Conservation (phyloP, 768 basidiomycete genomes). For the Trametes cinnabarina region DNA sequence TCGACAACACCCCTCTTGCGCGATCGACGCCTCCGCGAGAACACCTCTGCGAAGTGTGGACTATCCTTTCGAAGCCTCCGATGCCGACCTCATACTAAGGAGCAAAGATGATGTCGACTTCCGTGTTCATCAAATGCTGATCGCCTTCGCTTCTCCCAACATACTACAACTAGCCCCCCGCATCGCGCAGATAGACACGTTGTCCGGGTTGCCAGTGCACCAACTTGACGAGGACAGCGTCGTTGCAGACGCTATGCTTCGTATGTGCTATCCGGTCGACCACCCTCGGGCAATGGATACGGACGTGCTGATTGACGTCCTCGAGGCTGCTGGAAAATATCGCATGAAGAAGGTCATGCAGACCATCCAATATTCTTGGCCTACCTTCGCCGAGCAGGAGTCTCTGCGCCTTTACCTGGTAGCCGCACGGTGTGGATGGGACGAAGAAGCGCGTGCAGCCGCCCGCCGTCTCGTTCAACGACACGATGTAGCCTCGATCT, state of each 20-base stretch:
- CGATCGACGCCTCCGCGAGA: no score
- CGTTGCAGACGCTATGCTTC: not conserved
- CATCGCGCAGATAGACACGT: no score
- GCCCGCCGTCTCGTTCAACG: not conserved
- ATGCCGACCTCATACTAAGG: no score
- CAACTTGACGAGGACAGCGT: no score
- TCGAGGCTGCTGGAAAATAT: conserved; percentile 4
- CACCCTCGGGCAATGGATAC: conserved; percentile 22
- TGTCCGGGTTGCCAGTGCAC: no score
- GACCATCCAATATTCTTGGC: not conserved
- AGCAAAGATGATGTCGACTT: no score
- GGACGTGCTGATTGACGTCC: not conserved
- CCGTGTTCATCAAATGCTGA: no score
- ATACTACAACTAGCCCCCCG: no score
- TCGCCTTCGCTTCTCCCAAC: no score
- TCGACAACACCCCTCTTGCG: no score
- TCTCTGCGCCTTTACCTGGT: conserved; percentile 11
- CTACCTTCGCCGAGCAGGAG: not conserved
- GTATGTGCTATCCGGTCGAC: conserved; percentile 2
- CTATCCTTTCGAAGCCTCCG: no score
- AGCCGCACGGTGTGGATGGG: conserved; percentile 39
- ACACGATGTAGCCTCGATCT: conserved; percentile 17
- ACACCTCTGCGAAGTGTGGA: no score
- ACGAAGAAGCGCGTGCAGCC: conserved; percentile 41
- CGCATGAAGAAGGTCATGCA: not conserved